Percentiles rank a stretch among this genome's conserved stretches.
Evolutionary conservation across 2,329 filamentous ascomycete species (phyloP).

Genomic region (Aspergillus glaucus): DNA sequence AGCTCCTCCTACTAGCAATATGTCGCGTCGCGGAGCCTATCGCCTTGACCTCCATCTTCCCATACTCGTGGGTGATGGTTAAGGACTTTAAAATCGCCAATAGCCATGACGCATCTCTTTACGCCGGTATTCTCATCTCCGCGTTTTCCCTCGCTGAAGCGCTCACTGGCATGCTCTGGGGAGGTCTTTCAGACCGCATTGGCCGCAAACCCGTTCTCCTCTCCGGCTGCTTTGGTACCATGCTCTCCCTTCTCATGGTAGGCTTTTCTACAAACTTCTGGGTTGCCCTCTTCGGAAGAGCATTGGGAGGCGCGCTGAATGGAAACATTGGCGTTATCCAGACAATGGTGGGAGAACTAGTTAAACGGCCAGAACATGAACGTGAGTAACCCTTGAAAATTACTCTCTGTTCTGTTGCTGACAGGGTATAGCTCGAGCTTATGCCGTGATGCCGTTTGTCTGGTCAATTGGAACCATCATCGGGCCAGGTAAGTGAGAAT

Average conservation of each 20-base stretch:
- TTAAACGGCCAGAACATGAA: conserved; percentile 77
- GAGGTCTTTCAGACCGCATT: conserved; percentile 70
- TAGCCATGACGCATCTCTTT: conserved; percentile 73
- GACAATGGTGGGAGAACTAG: conserved; percentile 86
- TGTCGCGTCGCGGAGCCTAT: conserved; percentile 90
- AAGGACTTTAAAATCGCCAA: conserved; percentile 68
- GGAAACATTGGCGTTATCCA: conserved; percentile 88
- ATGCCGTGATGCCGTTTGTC: conserved; percentile 88
- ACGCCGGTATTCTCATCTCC: conserved; percentile 80
- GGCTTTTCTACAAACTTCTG: conserved; percentile 79
- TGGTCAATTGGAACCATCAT: conserved; percentile 89
- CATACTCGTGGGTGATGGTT: conserved; percentile 81
- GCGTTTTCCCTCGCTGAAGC: conserved; percentile 79
- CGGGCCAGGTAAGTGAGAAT: conserved; percentile 50
- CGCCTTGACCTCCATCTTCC: conserved; percentile 86
- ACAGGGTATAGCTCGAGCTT: conserved; percentile 62
- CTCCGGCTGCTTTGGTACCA: conserved; percentile 72
- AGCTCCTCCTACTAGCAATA: conserved; percentile 87
- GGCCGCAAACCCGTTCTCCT: conserved; percentile 82
- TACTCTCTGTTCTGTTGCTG: conserved; percentile 1
- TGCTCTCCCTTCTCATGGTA: conserved; percentile 74
- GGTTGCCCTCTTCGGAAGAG: conserved; percentile 69
- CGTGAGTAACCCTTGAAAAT: conserved; percentile 49
- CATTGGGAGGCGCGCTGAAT: conserved; percentile 75
- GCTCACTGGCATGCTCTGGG: conserved; percentile 83